Percentiles rank a stretch among this genome's conserved stretches.
Evolutionary conservation across 2,329 filamentous ascomycete species (phyloP).

Genomic region (Clonostachys rosea): DNA sequence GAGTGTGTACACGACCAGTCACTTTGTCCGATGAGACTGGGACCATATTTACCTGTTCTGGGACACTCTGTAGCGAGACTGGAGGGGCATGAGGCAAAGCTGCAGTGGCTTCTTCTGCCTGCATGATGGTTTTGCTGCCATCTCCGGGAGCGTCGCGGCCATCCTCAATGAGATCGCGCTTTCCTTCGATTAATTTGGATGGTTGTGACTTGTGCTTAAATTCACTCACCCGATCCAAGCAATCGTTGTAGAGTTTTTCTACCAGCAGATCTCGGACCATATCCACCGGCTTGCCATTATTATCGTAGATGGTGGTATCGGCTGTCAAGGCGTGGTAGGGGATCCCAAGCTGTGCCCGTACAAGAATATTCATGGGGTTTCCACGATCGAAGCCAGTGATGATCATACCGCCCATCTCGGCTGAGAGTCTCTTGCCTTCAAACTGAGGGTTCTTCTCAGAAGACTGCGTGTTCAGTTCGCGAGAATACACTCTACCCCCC

Average conservation of each 20-base stretch:
- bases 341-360: slow-evolving; percentile 84
- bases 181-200: slow-evolving; percentile 72
- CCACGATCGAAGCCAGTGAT: slow-evolving; percentile 95
- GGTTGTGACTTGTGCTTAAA: slow-evolving; percentile 77
- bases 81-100: slow-evolving; percentile 50
- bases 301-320: slow-evolving; percentile 88
- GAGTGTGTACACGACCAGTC: slow-evolving; percentile 68
- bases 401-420: slow-evolving; percentile 97
- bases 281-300: slow-evolving; percentile 73
- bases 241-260: slow-evolving; percentile 91
- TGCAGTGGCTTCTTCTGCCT: slow-evolving; percentile 66
- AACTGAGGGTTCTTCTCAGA: slow-evolving; percentile 42
- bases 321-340: slow-evolving; percentile 77
- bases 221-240: slow-evolving; percentile 83
- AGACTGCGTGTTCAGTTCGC: slow-evolving; percentile 55
- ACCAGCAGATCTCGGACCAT: slow-evolving; percentile 74
- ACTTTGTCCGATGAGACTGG: slow-evolving; percentile 63
- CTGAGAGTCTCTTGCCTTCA: slow-evolving; percentile 66
- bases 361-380: slow-evolving; percentile 86
- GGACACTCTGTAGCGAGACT: slow-evolving; percentile 48
- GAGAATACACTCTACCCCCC: slow-evolving; percentile 91
- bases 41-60: slow-evolving; percentile 50
- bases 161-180: slow-evolving; percentile 74
- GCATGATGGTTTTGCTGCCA: slow-evolving; percentile 63
- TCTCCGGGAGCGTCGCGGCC: slow-evolving; percentile 74